A percentile compares a stretch with the other conserved stretches of the same genome.
Conservation (phyloP, 2,329 filamentous ascomycete genomes). For the Ascochyta rabiei region DNA sequence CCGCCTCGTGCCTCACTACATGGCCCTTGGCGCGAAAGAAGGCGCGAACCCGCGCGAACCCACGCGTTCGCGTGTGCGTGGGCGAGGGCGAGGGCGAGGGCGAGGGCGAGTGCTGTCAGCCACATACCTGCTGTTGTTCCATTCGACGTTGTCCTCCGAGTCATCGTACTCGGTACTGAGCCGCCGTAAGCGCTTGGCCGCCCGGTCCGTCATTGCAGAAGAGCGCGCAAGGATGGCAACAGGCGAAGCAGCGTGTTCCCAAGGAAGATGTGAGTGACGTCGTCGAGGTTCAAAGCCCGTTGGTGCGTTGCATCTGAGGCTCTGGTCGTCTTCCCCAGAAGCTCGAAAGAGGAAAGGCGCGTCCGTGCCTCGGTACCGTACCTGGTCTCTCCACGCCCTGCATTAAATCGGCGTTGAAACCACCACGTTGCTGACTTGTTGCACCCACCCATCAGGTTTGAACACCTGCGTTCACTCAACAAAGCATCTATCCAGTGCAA, state of each 20-base stretch:
- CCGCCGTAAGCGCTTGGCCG: slow-evolving; percentile 49
- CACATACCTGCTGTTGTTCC: slow-evolving; percentile 40
- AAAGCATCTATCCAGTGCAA: too few relatives aligned
- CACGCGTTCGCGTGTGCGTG: not conserved
- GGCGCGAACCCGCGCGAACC: slow-evolving; percentile 17
- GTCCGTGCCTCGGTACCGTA: slow-evolving; percentile 10
- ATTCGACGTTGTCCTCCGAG: slow-evolving; percentile 30
- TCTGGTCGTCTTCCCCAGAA: slow-evolving; percentile 11
- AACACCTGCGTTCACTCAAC: too few relatives aligned
- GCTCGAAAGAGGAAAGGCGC: slow-evolving; percentile 13
- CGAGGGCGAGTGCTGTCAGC: slow-evolving; percentile 31
- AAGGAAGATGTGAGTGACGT: not conserved
- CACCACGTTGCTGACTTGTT: too few relatives aligned
- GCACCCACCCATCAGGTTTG: too few relatives aligned
- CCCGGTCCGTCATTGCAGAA: slow-evolving; percentile 36
- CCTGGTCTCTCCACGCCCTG: too few relatives aligned
- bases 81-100: too few relatives aligned
- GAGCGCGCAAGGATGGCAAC: not conserved
- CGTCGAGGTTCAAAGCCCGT: slow-evolving; percentile 4
- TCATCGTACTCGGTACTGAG: slow-evolving; percentile 50
- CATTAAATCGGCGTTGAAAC: too few relatives aligned
- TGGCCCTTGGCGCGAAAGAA: slow-evolving; percentile 29
- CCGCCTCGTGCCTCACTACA: slow-evolving; percentile 24
- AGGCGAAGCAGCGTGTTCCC: not conserved
- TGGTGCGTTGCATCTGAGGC: slow-evolving; percentile 9